Percentiles rank a stretch among this genome's conserved stretches.
phyloP scores from a whole-genome alignment of 441 rosid species.

The Populus hybrid region DNA sequence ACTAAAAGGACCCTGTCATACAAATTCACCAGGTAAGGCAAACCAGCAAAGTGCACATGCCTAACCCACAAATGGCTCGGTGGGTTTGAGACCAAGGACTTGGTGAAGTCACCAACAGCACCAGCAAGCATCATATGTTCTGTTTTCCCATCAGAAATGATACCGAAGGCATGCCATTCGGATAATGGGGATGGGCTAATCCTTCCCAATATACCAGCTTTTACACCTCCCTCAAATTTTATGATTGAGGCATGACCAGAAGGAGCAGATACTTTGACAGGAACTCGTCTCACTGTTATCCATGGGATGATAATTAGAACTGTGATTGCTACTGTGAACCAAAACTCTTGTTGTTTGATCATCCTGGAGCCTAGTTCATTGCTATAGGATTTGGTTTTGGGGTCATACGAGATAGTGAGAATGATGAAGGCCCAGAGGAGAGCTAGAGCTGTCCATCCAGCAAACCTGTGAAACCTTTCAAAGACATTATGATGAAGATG shows the following conservation, averaged over 20 bases:
- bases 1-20: conserved; percentile 63
- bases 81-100: conserved; percentile 51
- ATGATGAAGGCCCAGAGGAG: conserved; percentile 63
- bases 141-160: conserved; percentile 57
- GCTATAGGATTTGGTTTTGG: conserved; percentile 42
- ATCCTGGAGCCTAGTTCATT: conserved; percentile 35
- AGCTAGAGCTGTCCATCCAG: conserved; percentile 63
- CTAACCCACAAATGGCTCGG: conserved; percentile 80
- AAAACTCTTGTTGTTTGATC: conserved; percentile 50
- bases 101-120: conserved; percentile 81
- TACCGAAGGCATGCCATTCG: conserved; percentile 90
- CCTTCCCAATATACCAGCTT: conserved; percentile 68
- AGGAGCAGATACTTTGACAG: conserved; percentile 42
- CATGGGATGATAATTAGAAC: conserved; percentile 59
- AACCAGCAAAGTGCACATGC: conserved; percentile 62
- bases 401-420: conserved; percentile 54
- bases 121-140: conserved; percentile 88
- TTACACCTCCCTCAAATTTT: conserved; percentile 61
- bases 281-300: conserved; percentile 60
- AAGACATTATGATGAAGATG: conserved; percentile 80
- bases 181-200: conserved; percentile 79
- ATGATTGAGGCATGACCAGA: conserved; percentile 73
- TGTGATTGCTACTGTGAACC: conserved; percentile 64
- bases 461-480: conserved; percentile 62
- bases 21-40: conserved; percentile 66